A percentile compares a stretch with the other conserved stretches of the same genome.
These are phyloP conservation scores for Herpotrichia juniperi DNA, from an alignment of 2,329 filamentous ascomycete species.

Conservation along the genomic window DNA sequence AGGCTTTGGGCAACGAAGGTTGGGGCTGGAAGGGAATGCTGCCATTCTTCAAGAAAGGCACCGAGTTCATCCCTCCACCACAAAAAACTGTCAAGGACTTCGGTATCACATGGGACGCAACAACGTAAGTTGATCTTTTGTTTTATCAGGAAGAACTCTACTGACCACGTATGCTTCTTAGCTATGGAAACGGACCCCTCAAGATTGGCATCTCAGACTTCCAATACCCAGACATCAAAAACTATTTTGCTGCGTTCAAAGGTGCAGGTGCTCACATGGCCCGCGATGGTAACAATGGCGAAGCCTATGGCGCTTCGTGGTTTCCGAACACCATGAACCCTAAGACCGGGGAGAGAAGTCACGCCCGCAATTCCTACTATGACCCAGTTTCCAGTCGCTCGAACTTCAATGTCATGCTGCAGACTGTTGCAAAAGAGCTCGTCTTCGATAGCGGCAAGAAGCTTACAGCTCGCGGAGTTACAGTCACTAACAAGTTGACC, in stretches of 20 bases:
- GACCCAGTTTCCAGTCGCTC: conserved; percentile 30
- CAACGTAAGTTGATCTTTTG: conserved; percentile 17
- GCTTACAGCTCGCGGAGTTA: conserved; percentile 31
- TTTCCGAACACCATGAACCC: conserved; percentile 44
- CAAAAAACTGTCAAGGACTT: conserved; percentile 14
- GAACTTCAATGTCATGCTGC: conserved; percentile 36
- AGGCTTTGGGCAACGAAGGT: conserved; percentile 62
- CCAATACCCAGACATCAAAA: conserved; percentile 32
- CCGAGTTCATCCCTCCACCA: conserved; percentile 30
- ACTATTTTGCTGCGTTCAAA: conserved; percentile 30
- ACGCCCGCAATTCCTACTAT: conserved; percentile 39
- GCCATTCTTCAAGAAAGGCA: conserved; percentile 36
- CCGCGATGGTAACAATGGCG: conserved; percentile 30
- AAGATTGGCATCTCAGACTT: conserved; percentile 34
- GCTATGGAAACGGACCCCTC: conserved; percentile 33
- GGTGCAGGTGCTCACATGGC: conserved; percentile 26
- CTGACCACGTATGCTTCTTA: conserved; percentile 5
- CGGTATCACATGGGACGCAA: conserved; percentile 30
- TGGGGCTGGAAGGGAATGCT: conserved; percentile 63
- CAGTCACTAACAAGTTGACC: conserved; percentile 25
- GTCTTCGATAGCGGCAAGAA: conserved; percentile 27
- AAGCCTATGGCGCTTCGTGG: conserved; percentile 43
- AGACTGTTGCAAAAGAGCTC: conserved; percentile 25
- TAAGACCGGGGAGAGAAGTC: conserved; percentile 33
- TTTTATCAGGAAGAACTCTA: neutral